Evolutionary conservation across 108 stramenopile genomes (phyloP), one percentile per base, ranked within the genome.

Genomic region (Skeletonema marinoi): DNA sequence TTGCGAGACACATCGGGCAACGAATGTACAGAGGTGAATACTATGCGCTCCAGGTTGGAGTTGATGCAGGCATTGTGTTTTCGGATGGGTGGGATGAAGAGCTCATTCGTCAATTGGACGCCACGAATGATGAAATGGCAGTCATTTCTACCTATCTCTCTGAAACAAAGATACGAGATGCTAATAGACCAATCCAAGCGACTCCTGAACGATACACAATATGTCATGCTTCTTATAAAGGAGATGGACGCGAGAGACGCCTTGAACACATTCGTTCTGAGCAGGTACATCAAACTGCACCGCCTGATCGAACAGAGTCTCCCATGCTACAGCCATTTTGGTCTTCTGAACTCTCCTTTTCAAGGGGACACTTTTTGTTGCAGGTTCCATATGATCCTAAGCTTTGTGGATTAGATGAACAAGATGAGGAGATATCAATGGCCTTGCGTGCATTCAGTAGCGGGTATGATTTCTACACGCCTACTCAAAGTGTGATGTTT

Each of bases 401-500:
- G 35, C 58, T 81, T 38, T 83, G 85, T 17, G 77, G 80, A 58
- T 70, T 89, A 11, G 66, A 80, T 6, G 85, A 88, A 35, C 85
- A 87, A 72, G 93, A 88, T 1, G 90, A 90, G 76, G 93, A 91
- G 70, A 89, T 93, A 29, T 78, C 73, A 29, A 76, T 83, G 77
- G 78, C 74, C 6, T 30, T 91, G 10, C 81, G 93, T n/a, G 93
- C 79, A 3, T 93, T 83, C 56, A 90, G 89, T 1, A 65, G 85
- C 58, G 93, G 93, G 6, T 93, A 93, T 70, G 93, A 93, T 60
- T 91, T 86, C 70, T 93, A 93, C 74, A 86, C 93, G 19, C 90
- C 88, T 1, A 73, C 62, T 54, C 65, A 64, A 46, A 80, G 66
- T 36, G 87, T 93, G 12, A 60, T 76, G 17, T 93, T 88, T 74